Conservation (phyloP, 805 yeast genomes). For the Ogataea nonfermentans region DNA sequence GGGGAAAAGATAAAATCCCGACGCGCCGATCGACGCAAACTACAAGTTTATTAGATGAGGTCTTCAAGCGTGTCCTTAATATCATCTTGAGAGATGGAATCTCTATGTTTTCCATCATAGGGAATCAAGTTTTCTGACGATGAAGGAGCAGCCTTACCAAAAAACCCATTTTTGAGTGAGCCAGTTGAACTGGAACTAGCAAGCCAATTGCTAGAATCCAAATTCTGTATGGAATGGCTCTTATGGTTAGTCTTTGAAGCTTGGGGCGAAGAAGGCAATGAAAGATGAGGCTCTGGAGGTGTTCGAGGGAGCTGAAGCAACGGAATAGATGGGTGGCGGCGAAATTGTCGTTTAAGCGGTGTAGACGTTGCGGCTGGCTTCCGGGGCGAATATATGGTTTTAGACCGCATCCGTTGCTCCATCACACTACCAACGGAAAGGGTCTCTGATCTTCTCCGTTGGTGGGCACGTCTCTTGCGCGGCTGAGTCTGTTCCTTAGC, state of each 20-base stretch:
- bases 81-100: constrained; percentile 1
- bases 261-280: constrained; percentile 18
- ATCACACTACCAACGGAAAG: constrained; percentile 8
- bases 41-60: neutral
- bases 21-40: constrained; percentile 11
- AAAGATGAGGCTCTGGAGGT: neutral
- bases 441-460: constrained; percentile 22
- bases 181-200: constrained; percentile 1
- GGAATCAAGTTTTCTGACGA: neutral
- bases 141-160: neutral
- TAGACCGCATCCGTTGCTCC: constrained; percentile 10
- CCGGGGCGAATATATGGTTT: constrained; percentile 8
- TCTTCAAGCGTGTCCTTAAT: constrained; percentile 7
- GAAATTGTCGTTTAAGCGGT: constrained; percentile 5
- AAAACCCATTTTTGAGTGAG: constrained; percentile 1
- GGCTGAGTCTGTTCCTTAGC: neutral
- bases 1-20: constrained; percentile 3
- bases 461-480: constrained; percentile 12
- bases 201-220: neutral
- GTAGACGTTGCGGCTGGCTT: constrained; percentile 7
- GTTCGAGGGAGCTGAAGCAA: constrained; percentile 6
- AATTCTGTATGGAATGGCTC: neutral
- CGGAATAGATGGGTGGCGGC: constrained; percentile 12
- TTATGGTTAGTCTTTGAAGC: neutral
- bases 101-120: neutral